phyloP scores from a whole-genome alignment of 2,329 filamentous ascomycete species.

The Aureobasidium leucospermi region DNA sequence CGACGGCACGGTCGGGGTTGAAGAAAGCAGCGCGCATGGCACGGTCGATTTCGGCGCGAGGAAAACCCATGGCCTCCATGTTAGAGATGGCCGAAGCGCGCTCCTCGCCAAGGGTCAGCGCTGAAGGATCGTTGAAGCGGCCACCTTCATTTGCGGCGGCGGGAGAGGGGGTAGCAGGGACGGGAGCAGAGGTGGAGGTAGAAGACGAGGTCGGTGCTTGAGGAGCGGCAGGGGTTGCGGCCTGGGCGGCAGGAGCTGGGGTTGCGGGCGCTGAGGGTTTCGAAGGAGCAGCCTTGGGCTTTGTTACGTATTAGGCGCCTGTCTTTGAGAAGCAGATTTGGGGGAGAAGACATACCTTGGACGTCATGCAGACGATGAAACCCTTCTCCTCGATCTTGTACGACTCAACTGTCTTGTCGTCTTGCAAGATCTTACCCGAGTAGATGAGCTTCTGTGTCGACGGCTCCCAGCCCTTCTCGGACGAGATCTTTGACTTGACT shows the following conservation, averaged over 20 bases:
- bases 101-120: constrained; percentile 79
- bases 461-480: constrained; percentile 90
- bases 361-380: constrained; percentile 97
- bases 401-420: constrained; percentile 91
- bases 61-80: constrained; percentile 98
- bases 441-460: constrained; percentile 94
- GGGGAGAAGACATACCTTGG: constrained; percentile 59
- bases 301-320: constrained; percentile 20
- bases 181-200: constrained; percentile 43
- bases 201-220: constrained; percentile 52
- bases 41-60: constrained; percentile 76
- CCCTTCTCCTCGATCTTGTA: constrained; percentile 99
- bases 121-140: constrained; percentile 63
- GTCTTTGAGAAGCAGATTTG: not conserved
- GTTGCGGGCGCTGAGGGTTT: constrained; percentile 50
- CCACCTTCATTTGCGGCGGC: constrained; percentile 37
- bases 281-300: constrained; percentile 63
- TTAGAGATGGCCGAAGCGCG: constrained; percentile 75
- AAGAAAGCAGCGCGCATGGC: constrained; percentile 95
- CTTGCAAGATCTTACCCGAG: constrained; percentile 96
- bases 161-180: constrained; percentile 44
- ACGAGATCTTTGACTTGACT: constrained; percentile 86
- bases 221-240: constrained; percentile 47
- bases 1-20: constrained; percentile 94
- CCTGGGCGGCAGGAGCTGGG: constrained; percentile 38